Evolutionary conservation across 805 yeast genomes (phyloP), one percentile per base, ranked within the genome.

Genomic region (Lachancea meyersii): DNA sequence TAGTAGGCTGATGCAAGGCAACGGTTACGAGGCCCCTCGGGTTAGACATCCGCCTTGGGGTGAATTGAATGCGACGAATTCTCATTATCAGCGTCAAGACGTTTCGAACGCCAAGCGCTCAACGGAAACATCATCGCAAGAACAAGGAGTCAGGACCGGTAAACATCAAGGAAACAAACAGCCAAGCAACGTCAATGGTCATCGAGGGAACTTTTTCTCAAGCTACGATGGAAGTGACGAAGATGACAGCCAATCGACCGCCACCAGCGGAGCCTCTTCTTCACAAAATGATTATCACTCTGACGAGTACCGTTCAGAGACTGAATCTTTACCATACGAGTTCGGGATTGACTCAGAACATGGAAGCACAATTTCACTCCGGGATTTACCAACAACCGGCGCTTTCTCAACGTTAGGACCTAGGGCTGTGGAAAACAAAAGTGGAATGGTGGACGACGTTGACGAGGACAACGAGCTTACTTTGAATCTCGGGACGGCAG

Each of bases 241-340:
- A 17, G 51, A 48, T 23, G 49, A 41, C 33, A 35, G 43, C 11
- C 41, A 38, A 24, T 32, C 36, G 7, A 30, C 45, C 3, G 22
- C 44, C 19, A 39, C 30, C 5, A 35, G 36, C 14, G 47, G 45
- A 21, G 39, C 44, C n/a, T 48, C 52, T 2, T 30, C 27, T 5
- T 45, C 43, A 14, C 32, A 21, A 6, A 41, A 31, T 8, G 40
- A 22, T n/a, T 35, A 31, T 23, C 39, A 17, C 11, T 35, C 34
- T 33, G 42, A 39, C 18, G 44, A 31, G 11, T 34, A 14, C 18
- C 35, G 35, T 14, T 46, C 48, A 9, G 48, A 49, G 28, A 35
- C 57, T 4, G 64, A 57, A 21, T 59, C 64, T 1, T 34, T 56
- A 14, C 64, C 62, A 2, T 56, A 56, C 46, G 64, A 63, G 44